Base-by-base conservation (phyloP, 2,329 filamentous ascomycete genomes). In the Onygenales sp. region DNA sequence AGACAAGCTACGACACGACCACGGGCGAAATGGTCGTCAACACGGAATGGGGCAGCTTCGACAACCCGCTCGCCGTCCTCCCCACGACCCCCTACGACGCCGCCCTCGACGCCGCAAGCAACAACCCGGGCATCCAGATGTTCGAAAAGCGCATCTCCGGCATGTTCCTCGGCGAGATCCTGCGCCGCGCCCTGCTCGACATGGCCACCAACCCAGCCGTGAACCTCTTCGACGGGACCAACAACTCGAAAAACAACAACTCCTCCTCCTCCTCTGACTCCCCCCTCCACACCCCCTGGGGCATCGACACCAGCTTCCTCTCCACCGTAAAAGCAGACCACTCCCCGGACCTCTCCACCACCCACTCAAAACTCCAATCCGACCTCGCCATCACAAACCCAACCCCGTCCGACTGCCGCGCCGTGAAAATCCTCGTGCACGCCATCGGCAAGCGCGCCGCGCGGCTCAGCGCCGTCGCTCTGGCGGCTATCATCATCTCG, bases 91-190 rank as follows among this genome's bases (percentile, higher is more conserved):
- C 82, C 0, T 97, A 89, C 74, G 93, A 98, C 67, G 74, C 77
- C 49, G 79, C 83, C 54, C 78, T 98, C 27, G 92, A 98, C 70
- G 74, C 76, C 54, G 82, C 85, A 56, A 93, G 86, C 59, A 83
- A 89, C 62, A 97, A 98, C 71, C 92, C 91, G 0, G 93, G 93
- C 31, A 83, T 95, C 57, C 93, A 98, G 68, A 95, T 97, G 88
- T 98, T 97, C 66, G 93, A 98, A 76, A 98, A 98, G 79, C 87
- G 92, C 47, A 86, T 98, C 13, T 95, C 90, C 0, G 93, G 93
- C 68, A 97, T 98, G 92, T 98, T 97, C 75, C 72, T 98, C 48
- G 93, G 93, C 52, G 93, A 98, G 70, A 91, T 97, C 58, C 79
- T 96, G 53, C 86, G 93, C 52, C 79, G 89, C 44, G 84, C 85